Base-by-base conservation (phyloP, 805 yeast species). In the Yueomyces sp. region DNA sequence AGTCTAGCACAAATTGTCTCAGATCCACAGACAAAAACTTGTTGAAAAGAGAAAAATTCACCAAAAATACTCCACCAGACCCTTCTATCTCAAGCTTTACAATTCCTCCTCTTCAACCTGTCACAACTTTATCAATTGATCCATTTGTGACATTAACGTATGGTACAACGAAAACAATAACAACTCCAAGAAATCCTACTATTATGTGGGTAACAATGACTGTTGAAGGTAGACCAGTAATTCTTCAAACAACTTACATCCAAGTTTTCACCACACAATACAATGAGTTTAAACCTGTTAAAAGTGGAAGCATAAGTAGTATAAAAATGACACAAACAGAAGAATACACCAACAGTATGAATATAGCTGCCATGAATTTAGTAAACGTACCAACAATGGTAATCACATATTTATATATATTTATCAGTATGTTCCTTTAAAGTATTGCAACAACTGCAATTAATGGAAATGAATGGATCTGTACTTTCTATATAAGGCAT, bases 131-230 rank as follows among this genome's bases (percentile, higher is more conserved):
- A 26, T 39, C 45, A 5, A 32, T 44, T 8, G 49, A 51, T 26
- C 37, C 47, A 4, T 47, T 39, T 41, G 41, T 45, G 26, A 51
- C 55, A 5, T 19, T 53, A 7, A 50, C 54, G 3, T 34, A 45
- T 9, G 50, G 59, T 8, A 42, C 59, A 19, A 48, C 65, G 12
- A 49, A 47, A 8, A 43, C 65, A 39, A 42, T 64, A 48, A 34
- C 57, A 3, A 44, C 54, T 4, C 42, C 59, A 6, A 50, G 56
- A 26, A 47, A 57, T 9, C 48, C 64, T 4, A 69, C 72, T 0
- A 47, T 59, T 11, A 69, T 73, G 3, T 76, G 81, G 75, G 70
- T 61, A 7, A 74, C 81, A 0, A 49, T 58, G 3, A 64, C 69
- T 1, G 52, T 66, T 52, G 59, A 48, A 2, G 62, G 61, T 6